phyloP scores from a whole-genome alignment of 75 land plant genomes.

The Ceratopteris richardii region DNA sequence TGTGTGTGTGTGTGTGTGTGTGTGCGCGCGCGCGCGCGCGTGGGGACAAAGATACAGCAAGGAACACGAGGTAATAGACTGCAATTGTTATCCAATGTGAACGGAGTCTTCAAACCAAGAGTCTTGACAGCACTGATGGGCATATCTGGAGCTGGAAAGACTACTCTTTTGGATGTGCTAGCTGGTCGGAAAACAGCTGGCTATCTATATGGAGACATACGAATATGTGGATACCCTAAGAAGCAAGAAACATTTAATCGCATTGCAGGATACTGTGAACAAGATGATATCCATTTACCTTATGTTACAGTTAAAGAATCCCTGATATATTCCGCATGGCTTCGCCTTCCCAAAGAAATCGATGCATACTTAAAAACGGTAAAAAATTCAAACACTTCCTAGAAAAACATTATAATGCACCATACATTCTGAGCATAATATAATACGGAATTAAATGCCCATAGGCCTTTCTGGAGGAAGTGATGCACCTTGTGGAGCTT shows the following conservation, averaged over 20 bases:
- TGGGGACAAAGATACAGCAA: no score
- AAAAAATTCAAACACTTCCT: no score
- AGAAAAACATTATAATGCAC: no score
- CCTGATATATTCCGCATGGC: slow-evolving; percentile 22
- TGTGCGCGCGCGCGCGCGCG: no score
- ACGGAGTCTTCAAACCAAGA: slow-evolving; percentile 10
- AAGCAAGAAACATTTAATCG: slow-evolving; percentile 18
- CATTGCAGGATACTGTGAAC: slow-evolving; percentile 24
- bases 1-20: no score
- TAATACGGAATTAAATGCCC: no score
- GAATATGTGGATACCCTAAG: slow-evolving; percentile 17
- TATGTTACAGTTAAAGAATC: slow-evolving; percentile 23
- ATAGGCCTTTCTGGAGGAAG: not conserved
- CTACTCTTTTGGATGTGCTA: slow-evolving; percentile 17
- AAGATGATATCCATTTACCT: slow-evolving; percentile 24
- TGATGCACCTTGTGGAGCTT: slow-evolving; percentile 16
- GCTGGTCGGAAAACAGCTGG: slow-evolving; percentile 15
- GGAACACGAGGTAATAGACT: no score
- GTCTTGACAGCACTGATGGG: slow-evolving; percentile 24
- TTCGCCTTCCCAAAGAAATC: slow-evolving; percentile 13
- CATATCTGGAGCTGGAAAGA: slow-evolving; percentile 19
- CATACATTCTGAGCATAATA: no score
- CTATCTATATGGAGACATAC: slow-evolving; percentile 7
- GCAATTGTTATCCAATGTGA: no score
- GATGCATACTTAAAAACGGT: no score